A percentile compares a stretch with the other conserved stretches of the same genome.
phyloP scores from a whole-genome alignment of 139 green algal genomes.

The Picochlorum sp. region DNA sequence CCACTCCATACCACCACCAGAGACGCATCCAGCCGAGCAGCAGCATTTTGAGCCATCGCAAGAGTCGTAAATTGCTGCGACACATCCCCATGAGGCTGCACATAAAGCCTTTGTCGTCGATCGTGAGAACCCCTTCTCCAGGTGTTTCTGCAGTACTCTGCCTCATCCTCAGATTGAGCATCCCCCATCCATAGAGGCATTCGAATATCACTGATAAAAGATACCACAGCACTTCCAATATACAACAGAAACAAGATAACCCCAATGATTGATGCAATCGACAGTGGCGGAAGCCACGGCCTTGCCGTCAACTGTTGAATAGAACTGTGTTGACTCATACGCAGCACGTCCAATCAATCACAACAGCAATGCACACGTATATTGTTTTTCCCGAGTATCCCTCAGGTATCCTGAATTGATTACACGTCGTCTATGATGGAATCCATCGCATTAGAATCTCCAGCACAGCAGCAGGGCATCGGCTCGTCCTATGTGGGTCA shows the following conservation, averaged over 20 bases:
- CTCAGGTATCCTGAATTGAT: too few species aligned
- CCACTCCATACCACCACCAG: neutral
- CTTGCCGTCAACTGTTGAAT: constrained; percentile 2
- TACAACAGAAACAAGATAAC: neutral
- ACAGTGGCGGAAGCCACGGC: constrained; percentile 2
- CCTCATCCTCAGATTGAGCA: neutral
- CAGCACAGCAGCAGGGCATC: too few species aligned
- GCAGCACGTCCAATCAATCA: too few species aligned
- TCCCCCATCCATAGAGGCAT: neutral
- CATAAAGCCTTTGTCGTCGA: neutral
- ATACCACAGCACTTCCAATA: constrained; percentile 7
- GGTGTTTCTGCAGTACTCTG: neutral
- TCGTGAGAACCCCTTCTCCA: neutral
- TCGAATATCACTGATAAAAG: neutral
- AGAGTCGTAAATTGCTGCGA: neutral
- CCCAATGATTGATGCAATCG: constrained; percentile 5
- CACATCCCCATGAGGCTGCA: neutral
- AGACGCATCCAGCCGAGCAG: neutral
- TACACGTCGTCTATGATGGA: too few species aligned
- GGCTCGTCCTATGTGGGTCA: too few species aligned
- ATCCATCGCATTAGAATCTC: too few species aligned
- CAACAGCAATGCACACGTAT: too few species aligned
- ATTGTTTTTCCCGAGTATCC: too few species aligned
- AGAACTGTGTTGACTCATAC: neutral
- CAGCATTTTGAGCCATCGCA: neutral